A percentile compares a stretch with the other conserved stretches of the same genome.
Evolutionary conservation across 768 basidiomycete genomes (phyloP).

Genomic region (Exidia glandulosa): DNA sequence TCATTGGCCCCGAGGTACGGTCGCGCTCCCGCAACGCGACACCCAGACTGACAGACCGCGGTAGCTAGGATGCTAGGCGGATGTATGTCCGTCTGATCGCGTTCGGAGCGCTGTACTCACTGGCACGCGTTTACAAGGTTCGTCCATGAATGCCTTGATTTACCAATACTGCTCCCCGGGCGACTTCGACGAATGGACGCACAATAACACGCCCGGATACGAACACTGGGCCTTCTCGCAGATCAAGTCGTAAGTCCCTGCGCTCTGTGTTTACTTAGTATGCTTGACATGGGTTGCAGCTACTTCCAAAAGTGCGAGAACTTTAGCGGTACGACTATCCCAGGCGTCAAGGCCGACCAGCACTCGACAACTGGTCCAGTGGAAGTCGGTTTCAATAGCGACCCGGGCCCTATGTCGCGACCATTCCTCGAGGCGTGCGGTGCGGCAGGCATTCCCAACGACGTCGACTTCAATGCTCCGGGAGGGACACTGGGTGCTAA

Average conservation of each 20-base stretch:
- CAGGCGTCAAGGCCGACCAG: constrained; percentile 29
- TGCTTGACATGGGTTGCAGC: constrained; percentile 21
- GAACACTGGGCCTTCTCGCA: constrained; percentile 50
- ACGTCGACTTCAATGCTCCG: constrained; percentile 45
- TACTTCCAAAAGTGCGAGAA: constrained; percentile 63
- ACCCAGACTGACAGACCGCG: background rate
- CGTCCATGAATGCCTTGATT: constrained; percentile 54
- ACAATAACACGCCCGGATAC: constrained; percentile 34
- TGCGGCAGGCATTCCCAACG: constrained; percentile 39
- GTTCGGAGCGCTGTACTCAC: background rate
- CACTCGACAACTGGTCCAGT: constrained; percentile 3
- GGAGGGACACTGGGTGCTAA: constrained; percentile 49
- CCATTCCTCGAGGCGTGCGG: constrained; percentile 44
- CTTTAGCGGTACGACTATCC: constrained; percentile 41
- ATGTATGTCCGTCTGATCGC: constrained; percentile 34
- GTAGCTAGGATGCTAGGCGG: constrained; percentile 61
- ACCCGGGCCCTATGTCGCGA: background rate
- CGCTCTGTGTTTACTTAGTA: background rate
- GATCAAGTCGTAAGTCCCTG: constrained; percentile 32
- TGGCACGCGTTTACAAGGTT: constrained; percentile 26
- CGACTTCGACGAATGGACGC: constrained; percentile 60
- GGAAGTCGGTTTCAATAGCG: constrained; percentile 11
- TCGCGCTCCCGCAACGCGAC: background rate
- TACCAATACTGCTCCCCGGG: constrained; percentile 52
- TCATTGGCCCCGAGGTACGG: constrained; percentile 57